Conservation (phyloP, 345 rosid genomes). For the Linum trigynum region DNA sequence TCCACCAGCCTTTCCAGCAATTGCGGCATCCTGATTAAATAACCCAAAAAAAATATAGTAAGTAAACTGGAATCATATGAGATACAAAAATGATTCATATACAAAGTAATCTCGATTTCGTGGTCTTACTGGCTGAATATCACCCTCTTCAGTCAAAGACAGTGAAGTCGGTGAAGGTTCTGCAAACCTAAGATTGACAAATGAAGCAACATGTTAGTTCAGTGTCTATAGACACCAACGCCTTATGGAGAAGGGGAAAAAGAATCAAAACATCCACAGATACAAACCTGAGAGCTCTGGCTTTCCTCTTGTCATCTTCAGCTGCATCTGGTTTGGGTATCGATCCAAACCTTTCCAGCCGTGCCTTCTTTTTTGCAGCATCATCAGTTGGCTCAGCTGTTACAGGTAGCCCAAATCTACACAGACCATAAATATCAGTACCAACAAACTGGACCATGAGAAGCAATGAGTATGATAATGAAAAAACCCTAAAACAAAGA, state of each 20-base stretch:
- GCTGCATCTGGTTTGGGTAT: slow-evolving; percentile 38
- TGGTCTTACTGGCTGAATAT: slow-evolving; percentile 35
- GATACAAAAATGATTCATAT: not conserved
- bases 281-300: slow-evolving; percentile 64
- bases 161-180: slow-evolving; percentile 36
- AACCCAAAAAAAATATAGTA: not conserved
- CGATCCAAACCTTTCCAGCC: slow-evolving; percentile 67
- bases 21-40: slow-evolving; percentile 48
- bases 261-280: slow-evolving; percentile 1
- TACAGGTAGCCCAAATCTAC: slow-evolving; percentile 62
- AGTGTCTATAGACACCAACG: not conserved
- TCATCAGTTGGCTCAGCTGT: slow-evolving; percentile 36
- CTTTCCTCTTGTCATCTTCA: slow-evolving; percentile 78
- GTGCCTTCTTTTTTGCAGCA: slow-evolving; percentile 79
- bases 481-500: not conserved
- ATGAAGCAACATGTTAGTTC: not conserved
- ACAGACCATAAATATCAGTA: not conserved
- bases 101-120: slow-evolving; percentile 7
- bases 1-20: slow-evolving; percentile 56
- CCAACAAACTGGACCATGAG: not conserved
- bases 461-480: not conserved
- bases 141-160: slow-evolving; percentile 42
- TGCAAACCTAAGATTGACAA: slow-evolving; percentile 43
- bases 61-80: not conserved
- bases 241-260: not conserved